Evolutionary conservation across 2,329 filamentous ascomycete genomes (phyloP).

Genomic region (Penicillium sp.): DNA sequence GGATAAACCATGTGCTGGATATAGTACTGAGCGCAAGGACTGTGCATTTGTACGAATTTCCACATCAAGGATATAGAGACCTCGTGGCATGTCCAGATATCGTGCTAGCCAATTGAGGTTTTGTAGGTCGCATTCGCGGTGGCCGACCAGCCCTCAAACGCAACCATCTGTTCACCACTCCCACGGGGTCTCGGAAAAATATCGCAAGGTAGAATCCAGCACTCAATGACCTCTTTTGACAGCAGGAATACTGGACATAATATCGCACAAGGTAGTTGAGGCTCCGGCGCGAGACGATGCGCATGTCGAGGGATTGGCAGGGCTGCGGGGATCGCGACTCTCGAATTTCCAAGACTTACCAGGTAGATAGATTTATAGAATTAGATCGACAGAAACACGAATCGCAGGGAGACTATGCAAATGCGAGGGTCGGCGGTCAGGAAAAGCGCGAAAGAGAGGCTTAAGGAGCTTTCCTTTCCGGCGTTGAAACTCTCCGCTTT

Average conservation of each 20-base stretch:
- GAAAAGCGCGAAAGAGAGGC: constrained; percentile 29
- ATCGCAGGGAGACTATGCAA: constrained; percentile 15
- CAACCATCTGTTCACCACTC: constrained; percentile 1
- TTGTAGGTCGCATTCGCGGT: constrained; percentile 10
- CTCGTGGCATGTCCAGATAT: not conserved
- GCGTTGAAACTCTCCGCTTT: constrained; percentile 30
- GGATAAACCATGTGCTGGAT: not conserved
- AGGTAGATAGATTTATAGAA: constrained; percentile 1
- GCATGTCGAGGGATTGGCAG: constrained; percentile 17
- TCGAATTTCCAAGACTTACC: constrained; percentile 22
- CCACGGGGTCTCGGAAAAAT: not conserved
- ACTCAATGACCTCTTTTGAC: not conserved
- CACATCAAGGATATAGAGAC: not conserved
- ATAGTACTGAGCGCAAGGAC: not conserved
- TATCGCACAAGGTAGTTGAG: constrained; percentile 7
- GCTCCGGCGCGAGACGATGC: constrained; percentile 19
- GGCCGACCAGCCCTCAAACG: constrained; percentile 3
- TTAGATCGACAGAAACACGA: constrained; percentile 3
- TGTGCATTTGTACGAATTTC: not conserved
- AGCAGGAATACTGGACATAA: not conserved
- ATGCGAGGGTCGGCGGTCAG: constrained; percentile 17
- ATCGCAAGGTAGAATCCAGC: not conserved
- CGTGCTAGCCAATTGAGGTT: not conserved
- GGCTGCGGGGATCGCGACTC: constrained; percentile 17
- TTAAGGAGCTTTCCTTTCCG: constrained; percentile 32